Base-by-base conservation (phyloP, 495 filamentous ascomycete genomes). In the Sabuloglossum arenarium region DNA sequence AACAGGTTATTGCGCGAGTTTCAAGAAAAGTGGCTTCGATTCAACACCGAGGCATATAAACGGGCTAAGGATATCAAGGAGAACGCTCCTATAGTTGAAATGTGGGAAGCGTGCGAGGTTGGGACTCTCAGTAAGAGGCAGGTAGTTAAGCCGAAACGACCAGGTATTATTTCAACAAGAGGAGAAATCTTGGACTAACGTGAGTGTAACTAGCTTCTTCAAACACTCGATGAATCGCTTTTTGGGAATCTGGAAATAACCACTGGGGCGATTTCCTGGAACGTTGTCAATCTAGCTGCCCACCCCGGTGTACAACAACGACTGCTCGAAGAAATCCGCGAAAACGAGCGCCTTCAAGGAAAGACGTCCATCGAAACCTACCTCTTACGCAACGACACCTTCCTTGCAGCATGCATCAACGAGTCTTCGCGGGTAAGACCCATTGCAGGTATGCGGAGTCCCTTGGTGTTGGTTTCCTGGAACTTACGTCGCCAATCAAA, bases 171-270 rank as follows among this genome's bases (percentile, higher is more conserved):
- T n/a, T n/a, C n/a, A n/a, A n/a, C n/a, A n/a, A n/a, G n/a, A n/a
- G n/a, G n/a, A n/a, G n/a, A n/a, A n/a, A n/a, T n/a, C n/a, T n/a
- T n/a, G n/a, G n/a, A n/a, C n/a, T n/a, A n/a, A n/a, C n/a, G n/a
- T n/a, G n/a, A n/a, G n/a, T n/a, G n/a, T n/a, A n/a, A 8, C 8
- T 46, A 70, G 47, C 32, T 70, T 0, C 56, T 65, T 2, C 69
- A 73, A 14, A 73, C 71, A 0, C 8, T 75, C 4, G 70, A 71
- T 54, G 72, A 75, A 58, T 63, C 64, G 56, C 64, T 73, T 0
- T 74, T 66, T 58, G 71, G 68, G 1, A 74, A 75, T 53, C 58
- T 75, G 0, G 73, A 75, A 56, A 71, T 74, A 0, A 71, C 71
- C 0, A 66, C 65, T 6, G 63, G 66, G 6, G 66, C 58, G 6